Percentiles rank a stretch among this genome's conserved stretches.
These are phyloP conservation scores for Cryptococcus jaspeensis DNA, from an alignment of 1,284 basidiomycete genomes.

Conservation along the genomic window DNA sequence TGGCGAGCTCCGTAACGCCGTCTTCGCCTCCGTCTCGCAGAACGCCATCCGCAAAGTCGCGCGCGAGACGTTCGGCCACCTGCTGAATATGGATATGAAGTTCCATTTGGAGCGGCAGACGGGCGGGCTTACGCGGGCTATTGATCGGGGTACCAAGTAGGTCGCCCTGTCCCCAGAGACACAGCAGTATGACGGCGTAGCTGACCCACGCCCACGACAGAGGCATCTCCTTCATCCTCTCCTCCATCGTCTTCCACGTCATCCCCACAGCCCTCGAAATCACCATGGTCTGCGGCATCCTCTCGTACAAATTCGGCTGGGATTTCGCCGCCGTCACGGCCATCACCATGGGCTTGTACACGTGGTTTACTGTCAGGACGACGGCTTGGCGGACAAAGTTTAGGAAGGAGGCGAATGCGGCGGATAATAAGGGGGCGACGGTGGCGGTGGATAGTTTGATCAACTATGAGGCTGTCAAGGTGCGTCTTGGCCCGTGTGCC, in stretches of 20 bases:
- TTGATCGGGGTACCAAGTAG: constrained; percentile 95
- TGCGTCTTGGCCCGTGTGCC: too few relatives aligned
- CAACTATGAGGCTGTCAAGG: constrained; percentile 98
- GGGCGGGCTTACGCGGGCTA: constrained; percentile 91
- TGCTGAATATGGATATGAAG: constrained; percentile 83
- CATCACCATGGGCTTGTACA: constrained; percentile 82
- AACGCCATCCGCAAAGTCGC: constrained; percentile 91
- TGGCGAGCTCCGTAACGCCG: constrained; percentile 88
- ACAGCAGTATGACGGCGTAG: neutral
- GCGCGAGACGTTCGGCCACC: constrained; percentile 86
- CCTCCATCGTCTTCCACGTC: constrained; percentile 91
- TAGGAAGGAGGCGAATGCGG: constrained; percentile 90
- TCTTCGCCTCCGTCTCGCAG: constrained; percentile 95
- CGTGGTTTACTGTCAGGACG: constrained; percentile 95
- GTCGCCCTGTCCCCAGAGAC: constrained; percentile 24
- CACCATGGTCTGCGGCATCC: constrained; percentile 91
- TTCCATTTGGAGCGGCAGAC: constrained; percentile 95
- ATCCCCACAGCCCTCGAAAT: constrained; percentile 96
- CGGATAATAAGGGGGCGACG: constrained; percentile 94
- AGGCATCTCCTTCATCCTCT: constrained; percentile 93
- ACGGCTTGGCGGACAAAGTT: constrained; percentile 97
- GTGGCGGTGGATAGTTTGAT: constrained; percentile 92
- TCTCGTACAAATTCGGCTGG: constrained; percentile 97
- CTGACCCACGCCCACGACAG: constrained; percentile 53
- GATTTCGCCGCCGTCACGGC: constrained; percentile 91